Evolutionary conservation across 305 asterid genomes (phyloP).

Genomic region (Fraxinus platypoda): DNA sequence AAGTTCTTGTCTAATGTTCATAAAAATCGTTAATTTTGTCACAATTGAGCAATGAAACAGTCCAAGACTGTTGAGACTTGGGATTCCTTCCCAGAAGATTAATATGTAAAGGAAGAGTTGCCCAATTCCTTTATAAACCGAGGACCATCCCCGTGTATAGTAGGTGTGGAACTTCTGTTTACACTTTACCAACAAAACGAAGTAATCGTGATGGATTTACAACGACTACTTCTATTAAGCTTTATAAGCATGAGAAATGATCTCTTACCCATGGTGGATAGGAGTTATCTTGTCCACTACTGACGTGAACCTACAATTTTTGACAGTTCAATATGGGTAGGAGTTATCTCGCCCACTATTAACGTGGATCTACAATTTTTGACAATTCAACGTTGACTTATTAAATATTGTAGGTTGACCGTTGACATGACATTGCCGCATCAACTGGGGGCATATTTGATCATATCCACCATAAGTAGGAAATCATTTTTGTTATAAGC

Average conservation of each 20-base stretch:
- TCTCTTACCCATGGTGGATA: no score
- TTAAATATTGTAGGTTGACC: no score
- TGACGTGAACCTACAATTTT: no score
- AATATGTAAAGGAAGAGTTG: background rate
- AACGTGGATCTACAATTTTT: no score
- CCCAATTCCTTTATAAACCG: background rate
- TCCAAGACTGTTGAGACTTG: background rate
- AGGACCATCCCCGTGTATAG: background rate
- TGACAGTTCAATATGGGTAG: no score
- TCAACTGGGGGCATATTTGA: no score
- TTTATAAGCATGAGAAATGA: background rate
- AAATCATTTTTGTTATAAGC: background rate
- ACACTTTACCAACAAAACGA: background rate
- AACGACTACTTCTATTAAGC: background rate
- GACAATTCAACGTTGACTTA: no score
- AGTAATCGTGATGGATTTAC: background rate
- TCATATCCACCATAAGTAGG: no score
- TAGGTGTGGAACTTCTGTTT: background rate
- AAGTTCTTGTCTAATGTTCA: background rate
- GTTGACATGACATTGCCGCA: no score
- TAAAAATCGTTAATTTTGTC: background rate
- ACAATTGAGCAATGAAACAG: background rate
- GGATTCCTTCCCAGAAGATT: background rate
- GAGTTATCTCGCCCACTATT: no score
- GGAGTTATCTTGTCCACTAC: no score